Conservation (phyloP, 768 basidiomycete genomes). For the Rubroboletus satanas region DNA sequence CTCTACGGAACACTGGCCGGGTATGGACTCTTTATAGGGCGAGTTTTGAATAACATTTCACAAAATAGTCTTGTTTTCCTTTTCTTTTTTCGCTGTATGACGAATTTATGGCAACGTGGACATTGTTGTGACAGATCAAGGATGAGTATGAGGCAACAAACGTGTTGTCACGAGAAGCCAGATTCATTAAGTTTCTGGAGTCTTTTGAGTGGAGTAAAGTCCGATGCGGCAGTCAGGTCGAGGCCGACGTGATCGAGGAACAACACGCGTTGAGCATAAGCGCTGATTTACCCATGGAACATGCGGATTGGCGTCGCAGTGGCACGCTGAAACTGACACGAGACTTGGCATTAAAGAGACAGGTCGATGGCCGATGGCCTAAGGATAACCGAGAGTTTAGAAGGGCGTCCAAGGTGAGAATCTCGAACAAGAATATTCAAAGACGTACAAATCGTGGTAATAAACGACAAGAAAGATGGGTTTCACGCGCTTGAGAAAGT, state of each 20-base stretch:
- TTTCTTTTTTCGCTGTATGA: slow-evolving; percentile 46
- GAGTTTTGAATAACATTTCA: slow-evolving; percentile 41
- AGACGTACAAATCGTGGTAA: slow-evolving; percentile 32
- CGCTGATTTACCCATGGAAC: slow-evolving; percentile 43
- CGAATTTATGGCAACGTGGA: slow-evolving; percentile 71
- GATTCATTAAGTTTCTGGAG: slow-evolving; percentile 53
- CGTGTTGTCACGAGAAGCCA: slow-evolving; percentile 69
- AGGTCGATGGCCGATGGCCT: slow-evolving; percentile 13
- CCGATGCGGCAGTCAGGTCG: slow-evolving; percentile 51
- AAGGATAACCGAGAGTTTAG: slow-evolving; percentile 27
- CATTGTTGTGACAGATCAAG: slow-evolving; percentile 64
- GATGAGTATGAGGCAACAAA: slow-evolving; percentile 61
- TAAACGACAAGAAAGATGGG: slow-evolving; percentile 25
- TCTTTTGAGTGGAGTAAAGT: slow-evolving; percentile 69
- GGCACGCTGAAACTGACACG: slow-evolving; percentile 30
- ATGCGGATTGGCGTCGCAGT: slow-evolving; percentile 32
- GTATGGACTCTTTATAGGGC: slow-evolving; percentile 51
- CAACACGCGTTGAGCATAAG: slow-evolving; percentile 59
- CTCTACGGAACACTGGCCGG: slow-evolving; percentile 17
- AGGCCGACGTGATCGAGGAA: slow-evolving; percentile 64
- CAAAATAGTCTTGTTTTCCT: slow-evolving; percentile 39
- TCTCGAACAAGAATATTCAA: slow-evolving; percentile 23
- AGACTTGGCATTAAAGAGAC: slow-evolving; percentile 23
- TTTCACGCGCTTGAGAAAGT: slow-evolving; percentile 25
- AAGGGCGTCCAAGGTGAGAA: slow-evolving; percentile 25